Base-by-base conservation (phyloP, 192 early-diverging fungal species). In the Lobosporangium transversale region DNA sequence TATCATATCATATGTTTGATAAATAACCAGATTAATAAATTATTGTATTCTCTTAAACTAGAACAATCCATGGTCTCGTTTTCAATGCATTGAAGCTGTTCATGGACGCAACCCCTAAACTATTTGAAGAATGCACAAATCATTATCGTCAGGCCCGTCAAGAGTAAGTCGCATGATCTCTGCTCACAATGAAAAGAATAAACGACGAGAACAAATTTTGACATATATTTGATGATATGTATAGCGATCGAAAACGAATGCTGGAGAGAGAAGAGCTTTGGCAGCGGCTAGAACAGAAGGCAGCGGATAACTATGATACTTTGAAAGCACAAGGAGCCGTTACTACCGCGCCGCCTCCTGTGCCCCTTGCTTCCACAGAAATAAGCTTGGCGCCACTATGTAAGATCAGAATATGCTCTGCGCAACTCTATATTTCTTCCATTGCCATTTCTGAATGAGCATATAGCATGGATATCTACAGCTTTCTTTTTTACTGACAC, bases 11-110 rank as follows among this genome's bases (percentile, higher is more conserved):
- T n/a, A n/a, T n/a, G n/a, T n/a, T n/a, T n/a, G n/a, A n/a, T n/a
- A n/a, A n/a, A n/a, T n/a, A n/a, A n/a, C n/a, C n/a, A n/a, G n/a
- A n/a, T n/a, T n/a, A n/a, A n/a, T n/a, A n/a, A n/a, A n/a, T n/a
- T n/a, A n/a, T n/a, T n/a, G 11, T 58, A 15, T 23, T 15, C 37
- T 31, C 59, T 56, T 37, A 18, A 12, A 40, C 14, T 83, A 97
- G 88, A 87, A 94, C 93, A 0, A 97, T 99, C 60, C 95, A 98
- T 81, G 93, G 95, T 26, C 89, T 97, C 30, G 94, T 99, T 21
- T 99, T 97, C 83, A 95, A 96, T 68, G 96, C 97, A 3, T 83
- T 99, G 48, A 98, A 98, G 63, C 87, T 97, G 58, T 97, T 98
- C 80, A 97, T 98, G 90, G 95, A 97, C 48, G 94, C 95, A 43